phyloP scores from a whole-genome alignment of 495 filamentous ascomycete genomes.

The Tuber indicum region DNA sequence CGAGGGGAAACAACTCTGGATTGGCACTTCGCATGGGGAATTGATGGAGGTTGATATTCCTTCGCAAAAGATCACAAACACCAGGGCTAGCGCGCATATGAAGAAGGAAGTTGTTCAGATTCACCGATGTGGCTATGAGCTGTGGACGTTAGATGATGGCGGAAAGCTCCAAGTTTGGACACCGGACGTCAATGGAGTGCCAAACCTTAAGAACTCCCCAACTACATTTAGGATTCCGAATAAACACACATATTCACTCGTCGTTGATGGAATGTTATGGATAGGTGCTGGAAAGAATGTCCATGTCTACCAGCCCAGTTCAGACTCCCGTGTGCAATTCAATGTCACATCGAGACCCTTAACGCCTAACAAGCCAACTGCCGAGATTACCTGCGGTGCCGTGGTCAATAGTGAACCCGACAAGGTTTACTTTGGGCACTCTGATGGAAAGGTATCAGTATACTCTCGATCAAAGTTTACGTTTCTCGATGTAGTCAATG shows the following conservation, averaged over 20 bases:
- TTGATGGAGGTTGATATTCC: slow-evolving; percentile 78
- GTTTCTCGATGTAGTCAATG: slow-evolving; percentile 68
- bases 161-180: slow-evolving; percentile 84
- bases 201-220: slow-evolving; percentile 62
- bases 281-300: slow-evolving; percentile 82
- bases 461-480: slow-evolving; percentile 69
- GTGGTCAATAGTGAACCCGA: slow-evolving; percentile 67
- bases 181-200: slow-evolving; percentile 66
- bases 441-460: slow-evolving; percentile 86
- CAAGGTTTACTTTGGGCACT: slow-evolving; percentile 82
- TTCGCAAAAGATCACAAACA: slow-evolving; percentile 58
- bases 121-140: slow-evolving; percentile 72
- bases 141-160: slow-evolving; percentile 92
- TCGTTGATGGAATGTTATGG: slow-evolving; percentile 75
- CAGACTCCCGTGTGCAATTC: slow-evolving; percentile 59
- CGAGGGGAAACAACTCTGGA: slow-evolving; percentile 80
- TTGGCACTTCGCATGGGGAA: slow-evolving; percentile 81
- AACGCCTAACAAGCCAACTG: slow-evolving; percentile 53
- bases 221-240: slow-evolving; percentile 63
- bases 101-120: slow-evolving; percentile 82
- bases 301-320: slow-evolving; percentile 68
- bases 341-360: slow-evolving; percentile 65
- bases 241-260: slow-evolving; percentile 81
- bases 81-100: slow-evolving; percentile 64
- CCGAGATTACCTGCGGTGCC: slow-evolving; percentile 83